These are phyloP conservation scores for Eudorina sp. DNA, from an alignment of 139 green algal genomes.

Conservation along the genomic window DNA sequence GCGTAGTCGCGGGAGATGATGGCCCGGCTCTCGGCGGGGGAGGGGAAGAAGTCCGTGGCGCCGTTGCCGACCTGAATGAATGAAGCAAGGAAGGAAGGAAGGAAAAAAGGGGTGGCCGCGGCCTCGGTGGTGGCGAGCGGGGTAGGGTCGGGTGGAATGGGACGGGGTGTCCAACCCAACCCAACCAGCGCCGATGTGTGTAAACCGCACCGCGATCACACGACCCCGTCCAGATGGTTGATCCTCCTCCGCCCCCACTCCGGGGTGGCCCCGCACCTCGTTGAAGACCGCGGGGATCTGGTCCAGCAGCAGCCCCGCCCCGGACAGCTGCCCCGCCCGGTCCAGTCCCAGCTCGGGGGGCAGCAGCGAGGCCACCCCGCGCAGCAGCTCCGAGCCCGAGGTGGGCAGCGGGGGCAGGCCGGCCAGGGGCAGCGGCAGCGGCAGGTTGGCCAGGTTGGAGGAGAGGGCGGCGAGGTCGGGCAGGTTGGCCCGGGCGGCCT, in stretches of 20 bases:
- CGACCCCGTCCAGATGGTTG: no score
- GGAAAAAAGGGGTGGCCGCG: neutral
- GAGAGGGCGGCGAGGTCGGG: neutral
- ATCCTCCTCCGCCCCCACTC: no score
- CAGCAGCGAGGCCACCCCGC: conserved; percentile 47
- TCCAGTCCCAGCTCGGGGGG: conserved; percentile 43
- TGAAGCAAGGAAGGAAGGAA: neutral
- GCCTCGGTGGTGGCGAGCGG: no score
- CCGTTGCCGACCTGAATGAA: conserved; percentile 63
- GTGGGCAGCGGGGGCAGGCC: conserved; percentile 1
- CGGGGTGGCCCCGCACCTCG: conserved; percentile 68
- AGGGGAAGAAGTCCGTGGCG: conserved; percentile 67
- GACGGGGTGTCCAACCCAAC: no score
- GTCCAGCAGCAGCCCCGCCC: conserved; percentile 58
- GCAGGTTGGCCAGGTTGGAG: neutral
- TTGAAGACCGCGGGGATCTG: conserved; percentile 66
- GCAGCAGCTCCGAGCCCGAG: conserved; percentile 22
- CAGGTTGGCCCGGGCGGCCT: conserved; percentile 1
- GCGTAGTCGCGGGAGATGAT: conserved; percentile 62
- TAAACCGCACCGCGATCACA: no score
- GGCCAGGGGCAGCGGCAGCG: conserved; percentile 12
- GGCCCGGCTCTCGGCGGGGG: conserved; percentile 58
- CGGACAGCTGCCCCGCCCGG: conserved; percentile 43
- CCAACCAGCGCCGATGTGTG: no score
- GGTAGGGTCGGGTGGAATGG: no score